Conservation (phyloP, 495 filamentous ascomycete species). For the Annulohypoxylon bovei region DNA sequence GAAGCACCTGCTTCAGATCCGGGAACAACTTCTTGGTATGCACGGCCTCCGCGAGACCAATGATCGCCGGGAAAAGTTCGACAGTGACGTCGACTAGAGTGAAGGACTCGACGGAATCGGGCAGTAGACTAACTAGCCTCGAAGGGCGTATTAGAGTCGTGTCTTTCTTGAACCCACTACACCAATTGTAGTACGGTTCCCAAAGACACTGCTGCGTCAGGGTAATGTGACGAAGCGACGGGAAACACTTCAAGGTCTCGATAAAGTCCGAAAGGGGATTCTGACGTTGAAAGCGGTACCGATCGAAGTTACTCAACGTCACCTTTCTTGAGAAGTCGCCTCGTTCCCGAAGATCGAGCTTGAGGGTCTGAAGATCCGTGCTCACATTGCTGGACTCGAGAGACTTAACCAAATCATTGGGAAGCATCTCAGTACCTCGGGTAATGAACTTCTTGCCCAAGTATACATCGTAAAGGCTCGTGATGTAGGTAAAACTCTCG, state of each 20-base stretch:
- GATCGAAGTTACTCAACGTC: neutral
- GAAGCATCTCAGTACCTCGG: neutral
- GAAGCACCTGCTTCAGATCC: neutral
- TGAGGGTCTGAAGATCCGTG: neutral
- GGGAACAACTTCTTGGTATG: neutral
- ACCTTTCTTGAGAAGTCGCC: neutral
- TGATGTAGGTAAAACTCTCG: neutral
- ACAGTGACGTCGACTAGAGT: constrained; percentile 11
- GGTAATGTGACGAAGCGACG: neutral
- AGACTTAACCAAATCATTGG: neutral
- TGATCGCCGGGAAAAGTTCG: constrained; percentile 1
- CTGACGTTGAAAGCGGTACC: neutral
- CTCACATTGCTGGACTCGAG: neutral
- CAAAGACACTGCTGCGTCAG: constrained; percentile 24
- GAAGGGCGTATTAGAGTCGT: neutral
- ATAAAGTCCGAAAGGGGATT: neutral
- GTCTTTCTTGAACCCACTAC: neutral
- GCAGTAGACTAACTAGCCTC: neutral
- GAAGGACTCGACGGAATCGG: constrained; percentile 3
- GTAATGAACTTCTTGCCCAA: neutral
- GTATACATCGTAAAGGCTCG: neutral
- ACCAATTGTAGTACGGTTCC: neutral
- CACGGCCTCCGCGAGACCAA: neutral
- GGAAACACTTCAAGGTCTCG: neutral
- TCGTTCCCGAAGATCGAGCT: constrained; percentile 8